Conservation (phyloP, 2,329 filamentous ascomycete genomes). For the Teratosphaeria viscida region DNA sequence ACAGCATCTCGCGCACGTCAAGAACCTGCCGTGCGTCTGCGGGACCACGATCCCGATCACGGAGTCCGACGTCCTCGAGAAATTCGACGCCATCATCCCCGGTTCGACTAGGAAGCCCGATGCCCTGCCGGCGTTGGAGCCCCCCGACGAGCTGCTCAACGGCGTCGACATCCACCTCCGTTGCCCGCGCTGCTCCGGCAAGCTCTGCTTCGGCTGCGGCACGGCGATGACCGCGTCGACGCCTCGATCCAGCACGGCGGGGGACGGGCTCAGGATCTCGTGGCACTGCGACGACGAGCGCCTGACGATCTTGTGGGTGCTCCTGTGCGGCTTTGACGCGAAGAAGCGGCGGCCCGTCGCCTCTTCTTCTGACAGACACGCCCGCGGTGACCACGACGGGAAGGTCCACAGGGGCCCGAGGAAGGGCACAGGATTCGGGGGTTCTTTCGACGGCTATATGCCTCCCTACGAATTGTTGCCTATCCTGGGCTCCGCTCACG, state of each 20-base stretch:
- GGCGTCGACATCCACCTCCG: neutral
- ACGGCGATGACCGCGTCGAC: neutral
- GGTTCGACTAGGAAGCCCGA: neutral
- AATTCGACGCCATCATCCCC: neutral
- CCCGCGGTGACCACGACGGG: neutral
- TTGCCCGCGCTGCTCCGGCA: neutral
- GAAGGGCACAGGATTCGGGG: conserved; percentile 4
- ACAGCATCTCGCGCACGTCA: neutral
- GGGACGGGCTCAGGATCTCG: neutral
- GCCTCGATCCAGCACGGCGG: neutral
- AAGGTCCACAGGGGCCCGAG: neutral
- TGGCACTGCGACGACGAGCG: conserved; percentile 29
- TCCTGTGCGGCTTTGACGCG: conserved; percentile 29
- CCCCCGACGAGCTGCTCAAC: neutral
- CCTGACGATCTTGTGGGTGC: conserved; percentile 26
- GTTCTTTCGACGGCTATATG: neutral
- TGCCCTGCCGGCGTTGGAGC: neutral
- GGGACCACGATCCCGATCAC: neutral
- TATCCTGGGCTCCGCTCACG: too few relatives aligned
- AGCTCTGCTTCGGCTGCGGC: conserved; percentile 3
- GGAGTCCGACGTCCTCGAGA: neutral
- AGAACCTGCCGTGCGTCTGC: neutral
- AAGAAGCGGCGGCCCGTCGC: conserved; percentile 7
- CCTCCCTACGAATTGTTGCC: too few relatives aligned
- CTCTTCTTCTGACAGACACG: neutral